These are phyloP conservation scores for Beauveria brongniartii DNA, from an alignment of 2,329 filamentous ascomycete species.

Conservation along the genomic window DNA sequence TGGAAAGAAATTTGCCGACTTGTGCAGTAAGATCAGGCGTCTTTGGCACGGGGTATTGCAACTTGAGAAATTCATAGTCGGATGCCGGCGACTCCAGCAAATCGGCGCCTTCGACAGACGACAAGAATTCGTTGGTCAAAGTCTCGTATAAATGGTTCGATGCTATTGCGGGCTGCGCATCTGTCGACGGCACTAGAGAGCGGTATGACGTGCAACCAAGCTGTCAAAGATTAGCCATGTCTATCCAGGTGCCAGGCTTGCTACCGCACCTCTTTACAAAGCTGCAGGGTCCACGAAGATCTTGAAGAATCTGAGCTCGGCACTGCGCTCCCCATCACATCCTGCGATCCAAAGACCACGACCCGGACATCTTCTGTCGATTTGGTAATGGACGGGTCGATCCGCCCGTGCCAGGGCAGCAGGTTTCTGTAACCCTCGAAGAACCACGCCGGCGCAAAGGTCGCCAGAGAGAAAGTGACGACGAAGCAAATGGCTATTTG, in stretches of 20 bases:
- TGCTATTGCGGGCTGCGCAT: constrained; percentile 41
- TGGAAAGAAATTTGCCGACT: constrained; percentile 36
- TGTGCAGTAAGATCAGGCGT: constrained; percentile 37
- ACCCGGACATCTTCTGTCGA: constrained; percentile 5
- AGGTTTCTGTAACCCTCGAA: neutral
- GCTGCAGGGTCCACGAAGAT: constrained; percentile 1
- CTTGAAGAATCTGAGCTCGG: neutral
- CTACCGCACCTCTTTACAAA: constrained; percentile 2
- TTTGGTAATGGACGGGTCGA: neutral
- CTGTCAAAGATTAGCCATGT: constrained; percentile 21
- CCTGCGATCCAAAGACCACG: constrained; percentile 8
- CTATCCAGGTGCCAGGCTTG: neutral
- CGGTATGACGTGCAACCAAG: constrained; percentile 37
- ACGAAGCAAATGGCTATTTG: neutral
- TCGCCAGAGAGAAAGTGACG: neutral
- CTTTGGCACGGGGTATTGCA: constrained; percentile 34
- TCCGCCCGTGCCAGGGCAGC: neutral
- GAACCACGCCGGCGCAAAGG: neutral
- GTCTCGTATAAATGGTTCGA: constrained; percentile 47
- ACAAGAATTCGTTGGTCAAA: constrained; percentile 28
- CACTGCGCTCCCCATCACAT: constrained; percentile 6
- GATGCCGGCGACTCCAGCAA: constrained; percentile 26
- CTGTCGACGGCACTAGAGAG: constrained; percentile 34
- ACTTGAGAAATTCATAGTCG: constrained; percentile 35
- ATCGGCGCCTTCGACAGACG: constrained; percentile 24